Conservation (phyloP, 805 yeast species). For the Cyberlindnera japonica region DNA sequence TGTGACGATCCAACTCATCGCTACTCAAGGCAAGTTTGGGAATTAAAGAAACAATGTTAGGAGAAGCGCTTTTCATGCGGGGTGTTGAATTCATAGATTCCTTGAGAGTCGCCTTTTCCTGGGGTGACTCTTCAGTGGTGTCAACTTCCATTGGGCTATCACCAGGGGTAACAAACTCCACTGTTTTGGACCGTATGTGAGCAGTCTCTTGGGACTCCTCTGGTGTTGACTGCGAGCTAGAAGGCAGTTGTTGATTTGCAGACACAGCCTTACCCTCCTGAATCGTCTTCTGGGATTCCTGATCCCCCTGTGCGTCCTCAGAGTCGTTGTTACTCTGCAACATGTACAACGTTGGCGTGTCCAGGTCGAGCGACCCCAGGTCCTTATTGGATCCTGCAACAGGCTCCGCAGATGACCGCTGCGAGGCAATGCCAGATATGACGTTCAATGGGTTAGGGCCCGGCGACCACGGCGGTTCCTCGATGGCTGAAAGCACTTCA, state of each 20-base stretch:
- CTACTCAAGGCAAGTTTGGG: slow-evolving; percentile 7
- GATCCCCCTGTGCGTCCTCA: neutral
- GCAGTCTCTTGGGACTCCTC: no score
- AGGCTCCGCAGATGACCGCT: neutral
- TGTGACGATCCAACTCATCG: slow-evolving; percentile 9
- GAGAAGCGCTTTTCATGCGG: neutral
- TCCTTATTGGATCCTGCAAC: neutral
- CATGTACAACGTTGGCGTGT: slow-evolving; percentile 1
- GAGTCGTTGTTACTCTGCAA: neutral
- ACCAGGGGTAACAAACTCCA: neutral
- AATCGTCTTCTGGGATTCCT: neutral
- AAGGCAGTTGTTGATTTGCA: neutral
- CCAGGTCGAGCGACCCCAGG: neutral
- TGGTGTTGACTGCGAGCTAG: neutral
- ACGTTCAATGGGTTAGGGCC: slow-evolving; percentile 1
- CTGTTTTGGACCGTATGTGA: no score
- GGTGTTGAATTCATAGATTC: neutral
- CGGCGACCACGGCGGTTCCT: neutral
- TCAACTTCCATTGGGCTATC: neutral
- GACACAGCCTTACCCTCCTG: neutral
- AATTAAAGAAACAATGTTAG: neutral
- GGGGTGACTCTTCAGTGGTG: neutral
- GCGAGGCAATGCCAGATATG: slow-evolving; percentile 1
- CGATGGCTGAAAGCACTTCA: neutral
- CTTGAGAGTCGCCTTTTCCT: neutral